phyloP scores from a whole-genome alignment of 805 yeast genomes.

The Lipomyces yamadae region DNA sequence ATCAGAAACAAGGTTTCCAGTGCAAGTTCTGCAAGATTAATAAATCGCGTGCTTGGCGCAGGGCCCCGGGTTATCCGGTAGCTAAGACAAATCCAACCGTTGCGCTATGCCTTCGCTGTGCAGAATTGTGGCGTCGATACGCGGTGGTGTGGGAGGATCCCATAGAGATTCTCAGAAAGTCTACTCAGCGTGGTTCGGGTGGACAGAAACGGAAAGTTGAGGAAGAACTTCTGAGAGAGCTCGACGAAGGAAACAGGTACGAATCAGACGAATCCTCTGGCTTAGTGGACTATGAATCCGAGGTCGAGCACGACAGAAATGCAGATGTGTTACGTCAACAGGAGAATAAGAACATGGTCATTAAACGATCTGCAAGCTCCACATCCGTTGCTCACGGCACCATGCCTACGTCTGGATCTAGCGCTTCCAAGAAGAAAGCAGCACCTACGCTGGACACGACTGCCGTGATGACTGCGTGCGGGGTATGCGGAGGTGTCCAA shows the following conservation, averaged over 20 bases:
- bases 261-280: constrained; percentile 16
- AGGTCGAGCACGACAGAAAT: neutral
- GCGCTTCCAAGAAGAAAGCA: constrained; percentile 10
- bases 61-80: constrained; percentile 65
- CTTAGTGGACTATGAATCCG: constrained; percentile 11
- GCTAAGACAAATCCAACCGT: constrained; percentile 49
- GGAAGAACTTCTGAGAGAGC: constrained; percentile 57
- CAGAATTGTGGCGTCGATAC: constrained; percentile 87
- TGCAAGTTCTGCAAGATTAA: constrained; percentile 76
- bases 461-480: constrained; percentile 49
- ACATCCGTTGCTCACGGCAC: neutral
- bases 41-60: constrained; percentile 66
- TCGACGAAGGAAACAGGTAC: constrained; percentile 42
- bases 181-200: constrained; percentile 47
- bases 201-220: constrained; percentile 68
- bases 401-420: neutral
- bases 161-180: constrained; percentile 60
- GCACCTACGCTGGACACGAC: constrained; percentile 10
- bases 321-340: neutral
- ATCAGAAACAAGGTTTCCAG: constrained; percentile 51
- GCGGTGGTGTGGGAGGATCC: constrained; percentile 89
- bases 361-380: neutral
- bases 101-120: constrained; percentile 86
- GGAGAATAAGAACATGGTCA: neutral
- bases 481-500: constrained; percentile 58